phyloP scores from a whole-genome alignment of 768 basidiomycete genomes.

The Aureoboletus auriporus region DNA sequence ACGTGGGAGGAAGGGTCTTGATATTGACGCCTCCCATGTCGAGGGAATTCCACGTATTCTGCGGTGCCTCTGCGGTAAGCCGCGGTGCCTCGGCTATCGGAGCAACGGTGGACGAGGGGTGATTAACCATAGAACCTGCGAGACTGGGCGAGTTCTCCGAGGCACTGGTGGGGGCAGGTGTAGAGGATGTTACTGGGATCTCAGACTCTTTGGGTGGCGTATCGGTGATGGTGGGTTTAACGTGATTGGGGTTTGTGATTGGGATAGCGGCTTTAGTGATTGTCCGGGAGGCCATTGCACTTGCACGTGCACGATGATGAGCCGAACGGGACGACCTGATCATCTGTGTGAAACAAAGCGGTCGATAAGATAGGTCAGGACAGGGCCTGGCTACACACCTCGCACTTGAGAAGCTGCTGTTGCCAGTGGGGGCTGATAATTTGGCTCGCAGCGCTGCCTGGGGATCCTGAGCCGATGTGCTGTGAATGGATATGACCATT shows the following conservation, averaged over 20 bases:
- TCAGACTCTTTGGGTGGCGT: slow-evolving; percentile 26
- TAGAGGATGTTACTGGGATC: slow-evolving; percentile 26
- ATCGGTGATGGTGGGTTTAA: slow-evolving; percentile 42
- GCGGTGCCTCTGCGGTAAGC: slow-evolving; percentile 62
- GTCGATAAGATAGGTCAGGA: slow-evolving; percentile 19
- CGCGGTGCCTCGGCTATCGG: slow-evolving; percentile 67
- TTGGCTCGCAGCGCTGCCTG: slow-evolving; percentile 50
- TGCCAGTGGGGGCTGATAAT: slow-evolving; percentile 87
- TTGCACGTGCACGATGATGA: slow-evolving; percentile 93
- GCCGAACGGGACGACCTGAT: slow-evolving; percentile 82
- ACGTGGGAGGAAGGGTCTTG: slow-evolving; percentile 79
- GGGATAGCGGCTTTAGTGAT: slow-evolving; percentile 84
- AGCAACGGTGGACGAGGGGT: slow-evolving; percentile 73
- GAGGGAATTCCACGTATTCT: slow-evolving; percentile 82
- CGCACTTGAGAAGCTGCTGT: slow-evolving; percentile 87
- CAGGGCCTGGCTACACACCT: slow-evolving; percentile 54
- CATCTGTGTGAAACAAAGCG: slow-evolving; percentile 46
- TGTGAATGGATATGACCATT: slow-evolving; percentile 59
- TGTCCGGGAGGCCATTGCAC: slow-evolving; percentile 87
- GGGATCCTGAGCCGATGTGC: slow-evolving; percentile 57
- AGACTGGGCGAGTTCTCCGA: slow-evolving; percentile 35
- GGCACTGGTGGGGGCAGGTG: slow-evolving; percentile 28
- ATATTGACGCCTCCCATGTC: slow-evolving; percentile 96
- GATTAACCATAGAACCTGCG: slow-evolving; percentile 39
- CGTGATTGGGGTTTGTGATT: slow-evolving; percentile 84